Evolutionary conservation across 1,284 basidiomycete genomes (phyloP), one percentile per base, ranked within the genome.

Genomic region (Puccinia horiana): DNA sequence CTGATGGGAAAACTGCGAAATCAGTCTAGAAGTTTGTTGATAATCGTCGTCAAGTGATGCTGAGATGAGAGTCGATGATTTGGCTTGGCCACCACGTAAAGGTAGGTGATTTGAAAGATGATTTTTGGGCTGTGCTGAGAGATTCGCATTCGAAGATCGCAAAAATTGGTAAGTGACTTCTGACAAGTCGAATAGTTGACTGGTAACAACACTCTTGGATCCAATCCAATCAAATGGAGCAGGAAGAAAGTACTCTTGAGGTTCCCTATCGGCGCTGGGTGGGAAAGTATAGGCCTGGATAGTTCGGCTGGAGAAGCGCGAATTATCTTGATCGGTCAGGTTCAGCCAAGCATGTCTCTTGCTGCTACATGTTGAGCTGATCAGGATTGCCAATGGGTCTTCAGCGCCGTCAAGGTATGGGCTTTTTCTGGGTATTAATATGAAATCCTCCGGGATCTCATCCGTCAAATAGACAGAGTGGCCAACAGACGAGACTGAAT

Each of bases 391-490:
- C 65, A 90, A 88, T 0, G 94, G 92, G 86, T 96, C 93, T 86
- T 90, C 91, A 14, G 89, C 88, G 14, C 92, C 90, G 61, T 89
- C 88, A 85, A 92, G 93, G 86, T 94, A 92, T 0, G 94, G 94
- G 83, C 87, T 93, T 40, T 89, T 88, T 72, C 90, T 89, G 0
- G 95, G 93, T 23, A 94, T 86, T 29, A 95, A 89, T 16, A 93
- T 86, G 85, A 93, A 95, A 85, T 96, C 94, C 85, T 95, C 92
- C 5, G 92, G 89, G 0, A 91, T 87, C 0, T 91, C 90, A 8
- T 87, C 85, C 0, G 91, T 91, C 9, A 89, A 88, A 84, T 94
- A 94, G 78, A 91, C 90, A 81, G 90, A 90, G 2, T 90, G 88
- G 56, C 91, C 89, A 1, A 88, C 88, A 1, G 91, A 90, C 1